These are phyloP conservation scores for Citrus glauca DNA, from an alignment of 345 rosid species.

Conservation along the genomic window DNA sequence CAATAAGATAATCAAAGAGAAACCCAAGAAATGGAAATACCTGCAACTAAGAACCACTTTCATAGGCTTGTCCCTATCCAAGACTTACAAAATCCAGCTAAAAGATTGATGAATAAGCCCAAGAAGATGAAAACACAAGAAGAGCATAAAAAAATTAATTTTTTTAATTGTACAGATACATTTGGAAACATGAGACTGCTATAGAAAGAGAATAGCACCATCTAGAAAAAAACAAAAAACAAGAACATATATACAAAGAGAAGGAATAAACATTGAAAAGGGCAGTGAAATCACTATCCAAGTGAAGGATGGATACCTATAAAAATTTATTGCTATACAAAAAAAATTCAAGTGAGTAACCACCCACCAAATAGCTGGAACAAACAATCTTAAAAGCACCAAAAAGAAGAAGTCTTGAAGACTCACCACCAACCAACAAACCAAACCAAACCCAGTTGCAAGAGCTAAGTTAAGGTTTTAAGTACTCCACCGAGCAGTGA, in stretches of 20 bases:
- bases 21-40: constrained; percentile 31
- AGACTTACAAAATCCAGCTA: constrained; percentile 30
- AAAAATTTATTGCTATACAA: constrained; percentile 26
- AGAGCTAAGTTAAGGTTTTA: not conserved
- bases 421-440: constrained; percentile 31
- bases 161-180: constrained; percentile 7
- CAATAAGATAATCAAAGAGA: constrained; percentile 11
- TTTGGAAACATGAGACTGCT: constrained; percentile 24
- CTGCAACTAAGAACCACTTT: constrained; percentile 58
- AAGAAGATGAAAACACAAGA: constrained; percentile 48
- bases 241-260: constrained; percentile 49
- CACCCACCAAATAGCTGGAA: constrained; percentile 21
- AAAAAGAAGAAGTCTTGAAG: constrained; percentile 7
- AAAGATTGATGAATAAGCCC: constrained; percentile 33
- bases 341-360: constrained; percentile 1
- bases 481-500: not conserved
- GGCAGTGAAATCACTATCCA: constrained; percentile 79
- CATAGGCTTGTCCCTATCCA: constrained; percentile 42
- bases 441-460: not conserved
- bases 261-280: constrained; percentile 95
- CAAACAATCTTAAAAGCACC: not conserved
- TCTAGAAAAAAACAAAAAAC: constrained; percentile 36
- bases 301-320: constrained; percentile 24
- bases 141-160: constrained; percentile 16
- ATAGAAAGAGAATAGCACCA: constrained; percentile 33